Percentiles rank a stretch among this genome's conserved stretches.
phyloP scores from a whole-genome alignment of 768 basidiomycete genomes.

The Mycena alexandri region DNA sequence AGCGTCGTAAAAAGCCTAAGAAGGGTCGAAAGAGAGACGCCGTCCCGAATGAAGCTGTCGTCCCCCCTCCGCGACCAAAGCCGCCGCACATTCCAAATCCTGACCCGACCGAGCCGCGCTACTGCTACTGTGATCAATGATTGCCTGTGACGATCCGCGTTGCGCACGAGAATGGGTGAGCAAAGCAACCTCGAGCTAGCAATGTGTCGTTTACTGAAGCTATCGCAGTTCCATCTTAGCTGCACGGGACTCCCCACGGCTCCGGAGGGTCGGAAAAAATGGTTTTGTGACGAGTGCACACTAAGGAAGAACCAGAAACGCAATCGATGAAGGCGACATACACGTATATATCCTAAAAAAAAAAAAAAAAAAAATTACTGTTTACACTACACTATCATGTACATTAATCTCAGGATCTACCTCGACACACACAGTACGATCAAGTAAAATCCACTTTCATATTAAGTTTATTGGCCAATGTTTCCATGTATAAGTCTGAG shows the following conservation, averaged over 20 bases:
- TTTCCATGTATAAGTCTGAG: constrained; percentile 89
- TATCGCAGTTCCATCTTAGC: constrained; percentile 74
- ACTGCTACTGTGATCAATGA: constrained; percentile 93
- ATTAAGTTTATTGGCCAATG: constrained; percentile 83
- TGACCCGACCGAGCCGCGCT: constrained; percentile 69
- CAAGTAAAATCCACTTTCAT: constrained; percentile 54
- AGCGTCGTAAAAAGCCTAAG: constrained; percentile 42
- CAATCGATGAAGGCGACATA: constrained; percentile 42
- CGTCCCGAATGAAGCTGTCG: constrained; percentile 12
- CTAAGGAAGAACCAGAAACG: constrained; percentile 50
- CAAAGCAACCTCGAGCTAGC: constrained; percentile 33
- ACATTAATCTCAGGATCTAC: too few relatives aligned
- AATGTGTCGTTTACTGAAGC: constrained; percentile 13
- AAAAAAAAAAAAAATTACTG: too few relatives aligned
- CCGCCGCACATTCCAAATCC: constrained; percentile 35
- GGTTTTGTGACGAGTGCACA: constrained; percentile 80
- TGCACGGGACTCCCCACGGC: constrained; percentile 73
- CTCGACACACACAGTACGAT: background rate
- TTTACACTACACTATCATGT: too few relatives aligned
- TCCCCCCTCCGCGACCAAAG: constrained; percentile 42
- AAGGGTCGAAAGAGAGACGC: constrained; percentile 37
- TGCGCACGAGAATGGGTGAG: constrained; percentile 90
- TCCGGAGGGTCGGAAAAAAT: constrained; percentile 68
- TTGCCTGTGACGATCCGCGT: constrained; percentile 81
- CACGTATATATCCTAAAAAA: constrained; percentile 1